A percentile compares a stretch with the other conserved stretches of the same genome.
These are phyloP conservation scores for Drechmeria coniospora DNA, from an alignment of 2,329 filamentous ascomycete species.

Conservation along the genomic window DNA sequence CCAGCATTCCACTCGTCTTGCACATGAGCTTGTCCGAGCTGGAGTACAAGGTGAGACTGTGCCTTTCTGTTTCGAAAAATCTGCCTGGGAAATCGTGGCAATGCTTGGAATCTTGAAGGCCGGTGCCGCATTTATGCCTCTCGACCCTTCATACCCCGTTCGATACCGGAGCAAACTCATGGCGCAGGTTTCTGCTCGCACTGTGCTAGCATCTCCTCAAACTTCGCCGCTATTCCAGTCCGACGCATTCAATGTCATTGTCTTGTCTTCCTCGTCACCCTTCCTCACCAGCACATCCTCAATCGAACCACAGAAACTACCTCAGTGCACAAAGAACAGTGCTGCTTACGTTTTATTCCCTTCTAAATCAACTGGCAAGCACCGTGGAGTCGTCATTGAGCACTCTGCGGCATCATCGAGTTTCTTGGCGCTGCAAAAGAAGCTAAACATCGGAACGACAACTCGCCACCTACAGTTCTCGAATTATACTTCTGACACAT, in stretches of 20 bases:
- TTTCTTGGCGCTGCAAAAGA: not conserved
- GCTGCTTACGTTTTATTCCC: too few relatives aligned
- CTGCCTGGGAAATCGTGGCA: conserved; percentile 3
- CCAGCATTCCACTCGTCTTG: conserved; percentile 20
- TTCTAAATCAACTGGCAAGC: too few relatives aligned
- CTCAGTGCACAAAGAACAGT: too few relatives aligned
- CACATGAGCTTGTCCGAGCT: conserved; percentile 14
- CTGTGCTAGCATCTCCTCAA: not conserved
- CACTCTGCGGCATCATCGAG: not conserved
- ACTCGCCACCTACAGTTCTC: conserved; percentile 6
- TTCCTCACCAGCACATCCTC: too few relatives aligned
- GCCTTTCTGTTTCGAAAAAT: conserved; percentile 6
- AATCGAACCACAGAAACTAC: too few relatives aligned
- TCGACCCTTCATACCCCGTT: conserved; percentile 3
- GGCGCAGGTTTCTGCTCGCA: not conserved
- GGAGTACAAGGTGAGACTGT: not conserved
- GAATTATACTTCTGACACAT: conserved; percentile 23
- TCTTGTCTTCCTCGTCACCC: too few relatives aligned
- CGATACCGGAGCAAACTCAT: not conserved
- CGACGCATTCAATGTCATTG: too few relatives aligned
- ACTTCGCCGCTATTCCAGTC: too few relatives aligned
- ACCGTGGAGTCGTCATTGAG: conserved; percentile 2
- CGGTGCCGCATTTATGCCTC: conserved; percentile 4
- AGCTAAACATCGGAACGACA: not conserved
- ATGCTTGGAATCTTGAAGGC: conserved; percentile 5